Evolutionary conservation across 2,329 filamentous ascomycete genomes (phyloP).

Genomic region (Talaromyces sp.): DNA sequence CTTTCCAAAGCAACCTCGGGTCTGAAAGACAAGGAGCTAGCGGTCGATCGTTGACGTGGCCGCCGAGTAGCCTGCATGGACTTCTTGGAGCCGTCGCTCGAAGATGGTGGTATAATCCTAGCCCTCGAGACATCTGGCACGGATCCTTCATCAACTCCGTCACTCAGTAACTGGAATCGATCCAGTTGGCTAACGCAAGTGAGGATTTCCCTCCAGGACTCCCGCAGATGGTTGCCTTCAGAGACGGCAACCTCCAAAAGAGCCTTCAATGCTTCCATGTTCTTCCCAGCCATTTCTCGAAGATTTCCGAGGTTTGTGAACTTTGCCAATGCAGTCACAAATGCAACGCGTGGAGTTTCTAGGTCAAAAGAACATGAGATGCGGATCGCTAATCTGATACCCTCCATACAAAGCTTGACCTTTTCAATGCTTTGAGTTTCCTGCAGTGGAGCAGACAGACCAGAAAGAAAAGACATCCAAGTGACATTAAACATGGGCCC

Average conservation of each 20-base stretch:
- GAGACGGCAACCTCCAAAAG: constrained; percentile 87
- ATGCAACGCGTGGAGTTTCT: constrained; percentile 88
- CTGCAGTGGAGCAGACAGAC: constrained; percentile 87
- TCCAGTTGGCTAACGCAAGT: constrained; percentile 96
- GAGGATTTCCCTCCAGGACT: constrained; percentile 92
- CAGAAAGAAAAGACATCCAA: constrained; percentile 99
- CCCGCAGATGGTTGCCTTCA: constrained; percentile 82
- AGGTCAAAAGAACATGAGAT: constrained; percentile 93
- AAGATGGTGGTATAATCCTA: constrained; percentile 60
- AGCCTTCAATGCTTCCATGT: constrained; percentile 88
- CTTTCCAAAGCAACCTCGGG: constrained; percentile 87
- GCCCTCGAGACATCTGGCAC: constrained; percentile 89
- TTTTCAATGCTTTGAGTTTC: constrained; percentile 90
- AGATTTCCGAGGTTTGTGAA: constrained; percentile 95
- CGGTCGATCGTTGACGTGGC: constrained; percentile 43
- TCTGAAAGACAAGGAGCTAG: constrained; percentile 54
- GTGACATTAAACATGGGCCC: constrained; percentile 98
- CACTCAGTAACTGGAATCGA: constrained; percentile 87
- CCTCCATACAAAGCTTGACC: constrained; percentile 88
- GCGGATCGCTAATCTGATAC: constrained; percentile 87
- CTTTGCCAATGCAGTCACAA: constrained; percentile 86
- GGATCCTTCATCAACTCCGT: constrained; percentile 86
- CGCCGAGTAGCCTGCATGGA: constrained; percentile 57
- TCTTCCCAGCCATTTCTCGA: constrained; percentile 91
- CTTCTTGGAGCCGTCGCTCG: constrained; percentile 56